These are phyloP conservation scores for Cryptosporidium ubiquitum DNA, from an alignment of 169 alveolate species.

Conservation along the genomic window DNA sequence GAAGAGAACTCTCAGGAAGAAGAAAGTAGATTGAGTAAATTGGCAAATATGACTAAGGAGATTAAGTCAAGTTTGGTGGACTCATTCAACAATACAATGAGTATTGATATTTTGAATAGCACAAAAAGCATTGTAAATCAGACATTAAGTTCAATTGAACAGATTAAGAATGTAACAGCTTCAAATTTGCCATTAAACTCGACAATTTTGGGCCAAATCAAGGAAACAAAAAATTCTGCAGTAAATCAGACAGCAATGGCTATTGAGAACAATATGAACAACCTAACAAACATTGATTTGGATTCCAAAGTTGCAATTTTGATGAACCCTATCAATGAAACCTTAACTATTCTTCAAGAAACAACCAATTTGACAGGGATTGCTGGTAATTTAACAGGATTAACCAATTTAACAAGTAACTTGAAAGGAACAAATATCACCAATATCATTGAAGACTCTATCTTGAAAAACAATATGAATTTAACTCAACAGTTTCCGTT, in stretches of 20 bases:
- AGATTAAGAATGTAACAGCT: slow-evolving; percentile 14
- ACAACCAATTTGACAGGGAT: slow-evolving; percentile 4
- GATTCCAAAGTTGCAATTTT: slow-evolving; percentile 22
- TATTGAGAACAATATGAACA: not conserved
- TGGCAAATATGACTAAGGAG: slow-evolving; percentile 45
- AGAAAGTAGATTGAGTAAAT: not conserved
- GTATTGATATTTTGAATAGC: slow-evolving; percentile 8
- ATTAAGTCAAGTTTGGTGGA: slow-evolving; percentile 31
- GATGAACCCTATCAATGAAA: slow-evolving; percentile 24
- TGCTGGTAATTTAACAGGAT: slow-evolving; percentile 2
- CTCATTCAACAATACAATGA: slow-evolving; percentile 15
- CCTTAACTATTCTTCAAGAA: slow-evolving; percentile 18
- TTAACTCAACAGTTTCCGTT: slow-evolving; percentile 44
- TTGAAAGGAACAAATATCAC: not conserved
- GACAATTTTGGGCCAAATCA: slow-evolving; percentile 23
- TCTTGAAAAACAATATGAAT: slow-evolving; percentile 32
- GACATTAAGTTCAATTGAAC: slow-evolving; percentile 44
- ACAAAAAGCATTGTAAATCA: slow-evolving; percentile 36
- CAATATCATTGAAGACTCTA: slow-evolving; percentile 7
- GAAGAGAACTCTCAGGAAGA: not conserved
- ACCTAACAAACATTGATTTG: slow-evolving; percentile 12
- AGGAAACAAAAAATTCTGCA: slow-evolving; percentile 1
- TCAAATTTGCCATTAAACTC: not conserved
- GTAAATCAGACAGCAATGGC: slow-evolving; percentile 10
- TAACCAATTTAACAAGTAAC: not conserved